phyloP scores from a whole-genome alignment of 139 green algal genomes.

The Chlorella vulgaris region DNA sequence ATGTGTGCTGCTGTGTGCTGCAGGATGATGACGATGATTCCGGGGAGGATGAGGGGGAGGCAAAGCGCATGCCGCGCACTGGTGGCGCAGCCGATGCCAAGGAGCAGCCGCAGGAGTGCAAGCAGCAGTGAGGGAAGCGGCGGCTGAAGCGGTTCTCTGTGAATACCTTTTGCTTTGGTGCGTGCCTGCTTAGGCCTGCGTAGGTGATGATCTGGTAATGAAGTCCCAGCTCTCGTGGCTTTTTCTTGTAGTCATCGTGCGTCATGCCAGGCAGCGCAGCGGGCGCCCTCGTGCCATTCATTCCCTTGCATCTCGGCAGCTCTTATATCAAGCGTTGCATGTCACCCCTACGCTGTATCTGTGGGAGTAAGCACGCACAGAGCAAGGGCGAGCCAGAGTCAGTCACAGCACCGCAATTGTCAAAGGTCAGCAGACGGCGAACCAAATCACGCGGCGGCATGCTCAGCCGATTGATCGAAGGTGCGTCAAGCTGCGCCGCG shows the following conservation, averaged over 20 bases:
- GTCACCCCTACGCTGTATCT: no score
- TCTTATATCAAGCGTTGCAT: no score
- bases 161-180: no score
- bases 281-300: no score
- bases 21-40: neutral
- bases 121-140: constrained; percentile 41
- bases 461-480: constrained; percentile 11
- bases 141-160: neutral
- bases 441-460: neutral
- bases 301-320: no score
- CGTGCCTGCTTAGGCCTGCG: no score
- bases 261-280: no score
- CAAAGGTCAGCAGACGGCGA: neutral
- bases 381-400: no score
- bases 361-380: no score
- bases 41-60: neutral
- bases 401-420: neutral
- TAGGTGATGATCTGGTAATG: no score
- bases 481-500: neutral
- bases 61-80: neutral
- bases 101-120: constrained; percentile 52
- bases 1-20: neutral
- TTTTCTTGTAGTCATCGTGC: no score
- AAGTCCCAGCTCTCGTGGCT: no score
- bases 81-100: constrained; percentile 29